Evolutionary conservation across 345 rosid genomes (phyloP), one percentile per base, ranked within the genome.

Genomic region (Moricandia arvensis): DNA sequence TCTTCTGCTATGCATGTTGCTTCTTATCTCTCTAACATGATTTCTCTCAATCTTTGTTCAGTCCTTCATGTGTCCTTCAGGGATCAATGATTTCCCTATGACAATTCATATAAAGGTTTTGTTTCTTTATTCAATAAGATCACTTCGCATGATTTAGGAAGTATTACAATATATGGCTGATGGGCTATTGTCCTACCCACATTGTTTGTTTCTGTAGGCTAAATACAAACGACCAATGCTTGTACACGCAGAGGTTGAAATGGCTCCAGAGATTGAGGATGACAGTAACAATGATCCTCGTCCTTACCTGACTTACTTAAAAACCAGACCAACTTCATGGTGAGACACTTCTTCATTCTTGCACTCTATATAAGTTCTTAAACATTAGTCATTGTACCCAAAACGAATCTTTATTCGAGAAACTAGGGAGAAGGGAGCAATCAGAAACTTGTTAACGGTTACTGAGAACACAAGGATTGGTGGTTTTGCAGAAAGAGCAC

Each of bases 51-150:
- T 72, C 58, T 67, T 63, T 73, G 37, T 82, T 83, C 75, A 95
- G 99, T 90, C 99, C 47, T 95, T 95, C 76, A 92, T 95, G 97
- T 95, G 97, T 78, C 97, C 97, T 62, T 95, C 99, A 2, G 99
- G 97, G 75, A 92, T 92, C 83, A 79, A 89, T 17, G 99, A 95
- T 87, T 95, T 95, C 59, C 97, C 97, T 10, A 95, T 95, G 99
- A 92, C 99, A 63, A 87, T 80, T 79, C 99, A 95, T 67, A 92
- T 95, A 64, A 92, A 92, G 97, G 97, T 90, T 55, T 5, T 82
- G 17, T 57, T 49, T 41, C 47, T 70, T 11, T 7, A 53, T 6
- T 74, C 55, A 17, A 34, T 43, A 63, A 16, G 49, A 24, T 41
- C 18, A 24, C 24, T 17, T 60, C 31, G 24, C 31, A 60, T 53